phyloP scores from a whole-genome alignment of 768 basidiomycete species.

The Tricholoma furcatifolium region DNA sequence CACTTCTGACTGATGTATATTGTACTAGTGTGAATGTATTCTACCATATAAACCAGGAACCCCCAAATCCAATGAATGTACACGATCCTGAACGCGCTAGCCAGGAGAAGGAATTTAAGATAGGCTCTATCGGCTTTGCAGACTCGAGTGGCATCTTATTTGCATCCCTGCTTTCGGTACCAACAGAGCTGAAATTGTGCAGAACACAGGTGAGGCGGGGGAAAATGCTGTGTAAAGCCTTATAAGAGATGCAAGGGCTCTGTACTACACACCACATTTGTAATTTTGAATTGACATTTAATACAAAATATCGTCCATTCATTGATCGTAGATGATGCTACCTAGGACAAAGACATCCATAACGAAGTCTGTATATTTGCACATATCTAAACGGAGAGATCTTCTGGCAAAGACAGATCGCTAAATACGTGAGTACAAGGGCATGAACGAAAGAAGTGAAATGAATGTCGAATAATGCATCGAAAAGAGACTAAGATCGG shows the following conservation, averaged over 20 bases:
- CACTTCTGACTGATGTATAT: neutral
- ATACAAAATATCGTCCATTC: no score
- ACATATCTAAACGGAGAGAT: no score
- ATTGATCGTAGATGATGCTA: no score
- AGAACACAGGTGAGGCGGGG: conserved; percentile 67
- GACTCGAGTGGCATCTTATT: conserved; percentile 74
- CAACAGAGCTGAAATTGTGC: conserved; percentile 75
- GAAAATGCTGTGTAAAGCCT: conserved; percentile 63
- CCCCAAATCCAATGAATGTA: conserved; percentile 41
- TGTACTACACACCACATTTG: no score
- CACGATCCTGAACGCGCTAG: conserved; percentile 56
- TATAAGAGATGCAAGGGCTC: conserved; percentile 33
- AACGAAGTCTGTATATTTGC: no score
- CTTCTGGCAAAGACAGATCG: no score
- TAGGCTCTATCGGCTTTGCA: conserved; percentile 84
- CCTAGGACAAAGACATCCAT: no score
- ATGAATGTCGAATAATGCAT: no score
- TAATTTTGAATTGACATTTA: no score
- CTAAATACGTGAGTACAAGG: no score
- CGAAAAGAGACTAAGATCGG: no score
- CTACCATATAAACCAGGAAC: conserved; percentile 78
- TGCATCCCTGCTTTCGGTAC: conserved; percentile 66
- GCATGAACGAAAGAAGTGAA: no score
- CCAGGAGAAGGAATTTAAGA: conserved; percentile 87
- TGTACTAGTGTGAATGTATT: conserved; percentile 76